Percentiles rank a stretch among this genome's conserved stretches.
phyloP scores from a whole-genome alignment of 2,329 filamentous ascomycete genomes.

The Dichotomopilus funicola region DNA sequence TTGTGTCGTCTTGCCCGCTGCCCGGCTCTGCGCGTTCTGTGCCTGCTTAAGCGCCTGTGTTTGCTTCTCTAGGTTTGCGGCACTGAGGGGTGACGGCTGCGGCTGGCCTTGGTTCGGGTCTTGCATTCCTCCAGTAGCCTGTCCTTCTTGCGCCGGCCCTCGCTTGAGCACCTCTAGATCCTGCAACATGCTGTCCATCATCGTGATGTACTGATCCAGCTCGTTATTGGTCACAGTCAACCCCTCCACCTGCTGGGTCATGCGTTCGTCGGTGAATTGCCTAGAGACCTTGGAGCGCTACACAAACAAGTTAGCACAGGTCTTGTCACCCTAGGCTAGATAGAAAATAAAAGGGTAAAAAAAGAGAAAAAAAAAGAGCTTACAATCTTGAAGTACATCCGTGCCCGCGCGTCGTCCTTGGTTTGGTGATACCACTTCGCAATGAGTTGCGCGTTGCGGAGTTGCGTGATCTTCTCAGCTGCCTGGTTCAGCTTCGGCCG shows the following conservation, averaged over 20 bases:
- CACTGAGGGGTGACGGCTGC: slow-evolving; percentile 33
- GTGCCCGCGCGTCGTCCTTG: slow-evolving; percentile 43
- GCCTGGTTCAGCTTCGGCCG: slow-evolving; percentile 38
- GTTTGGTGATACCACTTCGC: slow-evolving; percentile 43
- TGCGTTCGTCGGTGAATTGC: slow-evolving; percentile 47
- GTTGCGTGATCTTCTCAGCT: slow-evolving; percentile 37
- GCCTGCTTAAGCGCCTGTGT: slow-evolving; percentile 42
- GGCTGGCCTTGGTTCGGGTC: slow-evolving; percentile 19
- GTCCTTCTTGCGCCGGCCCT: not conserved
- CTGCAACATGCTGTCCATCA: slow-evolving; percentile 47
- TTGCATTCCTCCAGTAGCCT: slow-evolving; percentile 12
- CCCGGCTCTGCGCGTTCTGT: slow-evolving; percentile 40
- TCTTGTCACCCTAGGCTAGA: not conserved
- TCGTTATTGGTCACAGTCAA: slow-evolving; percentile 49
- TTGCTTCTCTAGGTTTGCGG: slow-evolving; percentile 47
- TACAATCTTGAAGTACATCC: slow-evolving; percentile 48
- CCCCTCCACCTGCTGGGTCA: slow-evolving; percentile 38
- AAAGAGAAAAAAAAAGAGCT: slow-evolving; percentile 25
- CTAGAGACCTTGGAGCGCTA: slow-evolving; percentile 48
- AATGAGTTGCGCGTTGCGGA: slow-evolving; percentile 36
- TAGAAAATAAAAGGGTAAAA: not conserved
- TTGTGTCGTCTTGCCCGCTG: slow-evolving; percentile 35
- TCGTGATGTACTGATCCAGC: slow-evolving; percentile 40
- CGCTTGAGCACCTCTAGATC: slow-evolving; percentile 31
- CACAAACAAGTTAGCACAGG: slow-evolving; percentile 6